Conservation (phyloP, 2,329 filamentous ascomycete species). For the Talaromyces marneffei region DNA sequence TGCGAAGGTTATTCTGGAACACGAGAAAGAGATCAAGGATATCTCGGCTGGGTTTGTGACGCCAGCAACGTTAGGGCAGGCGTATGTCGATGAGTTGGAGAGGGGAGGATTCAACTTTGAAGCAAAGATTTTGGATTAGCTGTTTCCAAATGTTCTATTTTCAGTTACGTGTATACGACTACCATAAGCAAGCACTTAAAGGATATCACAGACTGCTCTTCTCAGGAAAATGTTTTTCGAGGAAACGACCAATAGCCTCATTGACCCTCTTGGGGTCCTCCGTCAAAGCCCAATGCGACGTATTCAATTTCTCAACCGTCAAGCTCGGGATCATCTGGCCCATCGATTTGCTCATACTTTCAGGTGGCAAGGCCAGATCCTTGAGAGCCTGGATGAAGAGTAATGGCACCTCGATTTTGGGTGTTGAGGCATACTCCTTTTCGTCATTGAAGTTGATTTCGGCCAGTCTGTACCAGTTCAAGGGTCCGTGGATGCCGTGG, state of each 20-base stretch:
- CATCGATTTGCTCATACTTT: slow-evolving; percentile 65
- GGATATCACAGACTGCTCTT: slow-evolving; percentile 18
- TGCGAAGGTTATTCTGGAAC: slow-evolving; percentile 39
- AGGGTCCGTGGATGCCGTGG: slow-evolving; percentile 68
- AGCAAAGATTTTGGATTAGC: slow-evolving; percentile 29
- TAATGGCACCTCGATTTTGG: slow-evolving; percentile 54
- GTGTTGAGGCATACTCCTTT: slow-evolving; percentile 30
- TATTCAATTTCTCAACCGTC: slow-evolving; percentile 59
- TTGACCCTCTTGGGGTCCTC: slow-evolving; percentile 69
- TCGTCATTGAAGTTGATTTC: slow-evolving; percentile 75
- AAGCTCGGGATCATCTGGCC: slow-evolving; percentile 59
- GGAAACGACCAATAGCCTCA: slow-evolving; percentile 59
- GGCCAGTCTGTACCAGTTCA: slow-evolving; percentile 82
- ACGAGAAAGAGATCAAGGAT: slow-evolving; percentile 38
- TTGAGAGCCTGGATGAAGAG: slow-evolving; percentile 68
- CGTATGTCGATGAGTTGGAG: slow-evolving; percentile 42
- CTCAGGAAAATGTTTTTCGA: slow-evolving; percentile 52
- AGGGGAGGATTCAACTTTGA: slow-evolving; percentile 40
- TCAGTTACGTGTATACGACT: background rate
- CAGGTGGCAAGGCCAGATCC: slow-evolving; percentile 66
- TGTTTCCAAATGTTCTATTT: background rate
- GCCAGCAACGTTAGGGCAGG: slow-evolving; percentile 43
- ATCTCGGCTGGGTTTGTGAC: slow-evolving; percentile 44
- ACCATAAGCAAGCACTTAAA: background rate
- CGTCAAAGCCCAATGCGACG: slow-evolving; percentile 77